Percentiles rank a stretch among this genome's conserved stretches.
These are phyloP conservation scores for Favolaschia claudopus DNA, from an alignment of 768 basidiomycete genomes.

Conservation along the genomic window DNA sequence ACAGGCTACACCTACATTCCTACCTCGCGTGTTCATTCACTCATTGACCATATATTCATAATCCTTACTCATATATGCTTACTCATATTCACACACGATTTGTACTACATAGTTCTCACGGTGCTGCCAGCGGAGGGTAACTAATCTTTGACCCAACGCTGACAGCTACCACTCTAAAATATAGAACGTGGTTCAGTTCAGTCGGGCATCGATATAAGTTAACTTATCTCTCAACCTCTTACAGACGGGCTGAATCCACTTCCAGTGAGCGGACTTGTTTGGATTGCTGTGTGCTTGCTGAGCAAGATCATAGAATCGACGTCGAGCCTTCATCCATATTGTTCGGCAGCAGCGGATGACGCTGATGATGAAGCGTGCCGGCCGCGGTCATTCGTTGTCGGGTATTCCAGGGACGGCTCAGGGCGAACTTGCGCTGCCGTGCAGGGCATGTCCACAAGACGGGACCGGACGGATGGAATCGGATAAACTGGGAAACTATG, in stretches of 20 bases:
- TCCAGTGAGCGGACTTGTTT: neutral
- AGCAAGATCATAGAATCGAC: neutral
- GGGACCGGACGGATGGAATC: neutral
- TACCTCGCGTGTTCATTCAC: no score
- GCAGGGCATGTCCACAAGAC: slow-evolving; percentile 7
- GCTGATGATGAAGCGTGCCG: slow-evolving; percentile 10
- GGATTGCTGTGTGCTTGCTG: neutral
- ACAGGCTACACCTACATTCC: no score
- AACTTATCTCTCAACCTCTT: no score
- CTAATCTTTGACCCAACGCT: no score
- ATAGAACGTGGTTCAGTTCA: no score
- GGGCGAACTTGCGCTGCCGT: slow-evolving; percentile 10
- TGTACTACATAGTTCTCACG: no score
- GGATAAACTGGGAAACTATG: neutral
- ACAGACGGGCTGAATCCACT: neutral
- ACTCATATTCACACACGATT: no score
- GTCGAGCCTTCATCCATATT: neutral
- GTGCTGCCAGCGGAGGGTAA: no score
- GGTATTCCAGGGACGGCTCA: neutral
- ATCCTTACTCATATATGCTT: no score
- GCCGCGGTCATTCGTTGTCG: neutral
- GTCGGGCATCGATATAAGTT: no score
- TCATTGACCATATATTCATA: no score
- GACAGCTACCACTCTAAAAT: no score
- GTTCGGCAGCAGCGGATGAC: neutral